Percentiles rank a stretch among this genome's conserved stretches.
These are phyloP conservation scores for Galerina marginata DNA, from an alignment of 768 basidiomycete species.

Conservation along the genomic window DNA sequence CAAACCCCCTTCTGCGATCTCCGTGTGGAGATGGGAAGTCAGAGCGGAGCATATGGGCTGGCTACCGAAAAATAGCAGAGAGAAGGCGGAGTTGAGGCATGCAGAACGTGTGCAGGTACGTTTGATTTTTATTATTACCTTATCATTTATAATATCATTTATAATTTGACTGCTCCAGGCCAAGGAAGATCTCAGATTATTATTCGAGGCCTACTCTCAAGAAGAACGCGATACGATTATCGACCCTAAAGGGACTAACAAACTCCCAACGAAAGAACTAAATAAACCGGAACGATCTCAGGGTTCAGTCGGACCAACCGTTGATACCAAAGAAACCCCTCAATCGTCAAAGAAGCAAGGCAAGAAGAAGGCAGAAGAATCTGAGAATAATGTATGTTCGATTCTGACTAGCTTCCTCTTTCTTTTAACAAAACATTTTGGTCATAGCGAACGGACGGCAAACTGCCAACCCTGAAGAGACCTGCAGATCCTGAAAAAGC, in stretches of 20 bases:
- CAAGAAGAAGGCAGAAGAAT: conserved; percentile 37
- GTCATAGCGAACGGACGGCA: conserved; percentile 18
- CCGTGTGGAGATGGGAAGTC: conserved; percentile 89
- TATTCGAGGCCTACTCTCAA: conserved; percentile 64
- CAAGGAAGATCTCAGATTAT: conserved; percentile 54
- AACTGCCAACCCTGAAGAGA: conserved; percentile 53
- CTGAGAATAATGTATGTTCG: conserved; percentile 44
- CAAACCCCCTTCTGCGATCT: conserved; percentile 66
- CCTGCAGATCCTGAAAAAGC: conserved; percentile 59
- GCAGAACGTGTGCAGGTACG: conserved; percentile 69
- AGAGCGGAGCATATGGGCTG: conserved; percentile 60
- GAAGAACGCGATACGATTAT: conserved; percentile 61
- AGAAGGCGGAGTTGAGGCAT: conserved; percentile 64
- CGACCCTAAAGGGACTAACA: conserved; percentile 48
- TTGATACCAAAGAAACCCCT: conserved; percentile 28
- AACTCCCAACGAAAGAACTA: conserved; percentile 39
- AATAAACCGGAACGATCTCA: conserved; percentile 26
- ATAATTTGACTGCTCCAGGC: conserved; percentile 48
- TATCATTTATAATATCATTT: background rate
- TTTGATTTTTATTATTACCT: background rate
- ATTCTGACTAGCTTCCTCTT: background rate
- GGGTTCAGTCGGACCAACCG: conserved; percentile 30
- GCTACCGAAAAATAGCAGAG: conserved; percentile 68
- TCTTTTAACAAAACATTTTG: background rate
- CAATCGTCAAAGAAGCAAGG: conserved; percentile 38